Conservation (phyloP, 176 grass and related monocot genomes). For the Carex cristatella region DNA sequence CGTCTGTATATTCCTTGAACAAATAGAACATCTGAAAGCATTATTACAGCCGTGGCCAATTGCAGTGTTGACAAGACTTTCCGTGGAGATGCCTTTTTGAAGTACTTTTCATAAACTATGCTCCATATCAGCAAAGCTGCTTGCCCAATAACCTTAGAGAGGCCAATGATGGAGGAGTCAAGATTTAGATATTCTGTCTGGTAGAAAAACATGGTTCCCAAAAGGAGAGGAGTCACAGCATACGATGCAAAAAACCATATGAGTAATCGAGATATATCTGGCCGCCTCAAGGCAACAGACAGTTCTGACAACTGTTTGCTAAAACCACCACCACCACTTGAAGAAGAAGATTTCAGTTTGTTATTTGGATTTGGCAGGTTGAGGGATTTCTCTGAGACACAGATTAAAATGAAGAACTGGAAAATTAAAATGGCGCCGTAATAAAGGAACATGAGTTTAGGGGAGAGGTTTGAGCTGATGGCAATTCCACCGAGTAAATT, state of each 20-base stretch:
- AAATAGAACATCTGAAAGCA: slow-evolving; percentile 76
- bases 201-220: slow-evolving; percentile 96
- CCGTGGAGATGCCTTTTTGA: slow-evolving; percentile 56
- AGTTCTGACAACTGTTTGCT: slow-evolving; percentile 69
- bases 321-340: slow-evolving; percentile 35
- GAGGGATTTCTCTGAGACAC: slow-evolving; percentile 69
- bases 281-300: slow-evolving; percentile 39
- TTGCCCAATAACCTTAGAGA: slow-evolving; percentile 90
- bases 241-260: slow-evolving; percentile 80
- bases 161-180: slow-evolving; percentile 73
- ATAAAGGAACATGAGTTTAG: slow-evolving; percentile 70
- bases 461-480: slow-evolving; percentile 46
- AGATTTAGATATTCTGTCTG: slow-evolving; percentile 79
- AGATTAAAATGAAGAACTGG: slow-evolving; percentile 55
- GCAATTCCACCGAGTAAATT: slow-evolving; percentile 86
- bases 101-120: slow-evolving; percentile 74
- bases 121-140: slow-evolving; percentile 70
- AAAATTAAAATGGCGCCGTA: slow-evolving; percentile 67
- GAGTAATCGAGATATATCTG: slow-evolving; percentile 59
- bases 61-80: slow-evolving; percentile 70
- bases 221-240: slow-evolving; percentile 60
- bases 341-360: slow-evolving; percentile 31
- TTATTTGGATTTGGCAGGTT: slow-evolving; percentile 46
- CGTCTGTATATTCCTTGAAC: slow-evolving; percentile 67
- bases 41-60: slow-evolving; percentile 44